phyloP scores from a whole-genome alignment of 495 filamentous ascomycete species.

The Penicillium egyptiacum region DNA sequence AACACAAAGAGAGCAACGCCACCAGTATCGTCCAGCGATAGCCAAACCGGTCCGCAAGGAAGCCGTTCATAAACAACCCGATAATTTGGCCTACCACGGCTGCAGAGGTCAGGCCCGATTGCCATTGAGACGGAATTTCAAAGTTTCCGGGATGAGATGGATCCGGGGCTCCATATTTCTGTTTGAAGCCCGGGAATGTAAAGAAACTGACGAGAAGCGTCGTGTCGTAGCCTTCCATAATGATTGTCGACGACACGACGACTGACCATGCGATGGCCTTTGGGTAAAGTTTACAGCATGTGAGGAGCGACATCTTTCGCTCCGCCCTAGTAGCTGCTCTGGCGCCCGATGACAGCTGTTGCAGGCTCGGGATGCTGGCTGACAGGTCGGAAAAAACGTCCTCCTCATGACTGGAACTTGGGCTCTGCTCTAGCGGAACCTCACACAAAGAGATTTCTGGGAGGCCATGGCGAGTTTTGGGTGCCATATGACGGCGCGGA shows the following conservation, averaged over 20 bases:
- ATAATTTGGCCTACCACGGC: neutral
- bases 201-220: neutral
- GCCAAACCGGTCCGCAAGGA: neutral
- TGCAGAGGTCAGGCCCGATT: neutral
- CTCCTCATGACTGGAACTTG: neutral
- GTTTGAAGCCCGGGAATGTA: neutral
- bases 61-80: neutral
- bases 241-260: neutral
- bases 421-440: neutral
- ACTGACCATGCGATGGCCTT: neutral
- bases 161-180: neutral
- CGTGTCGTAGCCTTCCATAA: neutral
- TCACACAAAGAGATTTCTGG: neutral
- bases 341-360: neutral
- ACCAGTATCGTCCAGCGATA: neutral
- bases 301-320: neutral
- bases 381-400: neutral
- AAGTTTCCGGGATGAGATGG: neutral
- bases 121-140: neutral
- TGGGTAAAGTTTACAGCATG: neutral
- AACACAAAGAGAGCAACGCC: neutral
- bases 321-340: neutral
- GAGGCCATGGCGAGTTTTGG: neutral
- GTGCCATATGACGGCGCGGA: neutral
- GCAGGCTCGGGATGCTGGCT: neutral